Base-by-base conservation (phyloP, 345 rosid genomes). In the Garcia nutans region DNA sequence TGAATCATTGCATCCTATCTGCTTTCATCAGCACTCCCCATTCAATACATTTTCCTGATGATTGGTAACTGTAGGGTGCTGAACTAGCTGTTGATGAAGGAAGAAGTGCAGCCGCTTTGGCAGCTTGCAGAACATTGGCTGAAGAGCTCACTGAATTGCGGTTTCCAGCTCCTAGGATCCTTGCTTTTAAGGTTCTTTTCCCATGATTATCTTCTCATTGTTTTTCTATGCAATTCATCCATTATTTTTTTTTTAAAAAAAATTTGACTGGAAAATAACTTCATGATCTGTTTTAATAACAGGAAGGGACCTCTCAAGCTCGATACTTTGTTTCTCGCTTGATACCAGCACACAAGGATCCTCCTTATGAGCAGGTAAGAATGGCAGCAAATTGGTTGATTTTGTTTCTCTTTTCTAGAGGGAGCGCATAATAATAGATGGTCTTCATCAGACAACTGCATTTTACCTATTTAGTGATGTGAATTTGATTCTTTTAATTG, bases 311-410 rank as follows among this genome's bases (percentile, higher is more conserved):
- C 83, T 96, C 99, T 44, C 98, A 85, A 84, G 97, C 99, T 23
- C 86, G 99, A 63, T 96, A 90, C 77, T 96, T 96, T 83, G 92
- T 92, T 72, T 89, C 97, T 65, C 88, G 96, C 80, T 84, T 93
- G 83, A 96, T 96, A 78, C 96, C 99, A 17, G 98, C 97, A 52
- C 98, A 93, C 86, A 96, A 93, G 87, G 98, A 96, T 82, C 97
- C 97, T 80, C 97, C 99, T 54, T 96, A 96, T 68, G 97, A 96
- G 68, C 99, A 93, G 94, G 97, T 96, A 64, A 84, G 77, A 49
- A 57, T 42, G 8, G 55, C 16, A 16, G 1, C n/a, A 10, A 16
- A 16, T 54, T 16, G 13, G 16, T 15, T 50, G 3, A 13, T 47
- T 10, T 47, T 47, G 52, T 13, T 47, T 47, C 15, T 47, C 52